Conservation (phyloP, 2,329 filamentous ascomycete genomes). For the Trichoderma simmonsii region DNA sequence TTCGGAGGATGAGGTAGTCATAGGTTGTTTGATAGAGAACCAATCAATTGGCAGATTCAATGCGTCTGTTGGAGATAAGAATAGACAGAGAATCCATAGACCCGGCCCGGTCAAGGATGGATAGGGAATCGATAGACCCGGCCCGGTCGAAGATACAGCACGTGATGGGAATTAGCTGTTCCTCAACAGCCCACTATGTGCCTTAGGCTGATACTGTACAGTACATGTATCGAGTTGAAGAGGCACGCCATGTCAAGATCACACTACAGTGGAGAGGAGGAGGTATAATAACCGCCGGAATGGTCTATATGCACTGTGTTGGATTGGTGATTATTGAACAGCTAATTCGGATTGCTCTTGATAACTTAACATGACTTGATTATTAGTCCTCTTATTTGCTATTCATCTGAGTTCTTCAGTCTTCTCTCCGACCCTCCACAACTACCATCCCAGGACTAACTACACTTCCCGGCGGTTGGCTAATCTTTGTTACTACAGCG, state of each 20-base stretch:
- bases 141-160: neutral
- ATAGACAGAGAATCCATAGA: neutral
- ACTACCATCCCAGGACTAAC: neutral
- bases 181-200: neutral
- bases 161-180: neutral
- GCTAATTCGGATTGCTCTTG: neutral
- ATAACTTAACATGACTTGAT: neutral
- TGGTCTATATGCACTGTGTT: neutral
- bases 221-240: neutral
- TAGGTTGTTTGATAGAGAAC: neutral
- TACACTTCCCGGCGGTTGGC: neutral
- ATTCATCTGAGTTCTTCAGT: neutral
- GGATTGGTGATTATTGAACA: neutral
- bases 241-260: neutral
- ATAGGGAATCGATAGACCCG: neutral
- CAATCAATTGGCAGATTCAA: neutral
- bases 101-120: neutral
- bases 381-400: neutral
- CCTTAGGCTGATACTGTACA: neutral
- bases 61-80: neutral
- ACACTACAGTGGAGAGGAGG: neutral
- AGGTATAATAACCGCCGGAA: neutral
- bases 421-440: neutral
- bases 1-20: neutral
- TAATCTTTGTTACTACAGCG: neutral